Conservation (phyloP, 345 rosid genomes). For the Citrus australasica region DNA sequence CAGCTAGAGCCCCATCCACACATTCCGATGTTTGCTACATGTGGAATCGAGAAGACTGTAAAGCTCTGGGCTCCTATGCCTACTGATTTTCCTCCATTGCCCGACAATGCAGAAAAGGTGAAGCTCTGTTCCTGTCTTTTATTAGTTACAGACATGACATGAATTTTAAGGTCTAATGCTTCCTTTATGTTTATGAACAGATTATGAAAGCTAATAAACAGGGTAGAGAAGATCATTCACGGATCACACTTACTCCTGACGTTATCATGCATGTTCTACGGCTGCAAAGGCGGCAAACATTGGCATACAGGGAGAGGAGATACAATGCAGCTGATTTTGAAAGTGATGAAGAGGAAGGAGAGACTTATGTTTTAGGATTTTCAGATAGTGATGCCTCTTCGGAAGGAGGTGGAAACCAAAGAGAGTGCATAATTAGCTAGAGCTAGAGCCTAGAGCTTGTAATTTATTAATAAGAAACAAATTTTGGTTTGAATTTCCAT, state of each 20-base stretch:
- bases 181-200: constrained; percentile 27
- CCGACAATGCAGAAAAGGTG: constrained; percentile 48
- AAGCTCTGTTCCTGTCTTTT: not conserved
- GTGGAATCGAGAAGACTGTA: constrained; percentile 54
- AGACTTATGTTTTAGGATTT: constrained; percentile 20
- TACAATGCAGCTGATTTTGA: constrained; percentile 33
- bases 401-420: constrained; percentile 21
- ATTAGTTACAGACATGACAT: not conserved
- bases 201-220: constrained; percentile 55
- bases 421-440: constrained; percentile 34
- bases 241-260: constrained; percentile 47
- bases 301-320: constrained; percentile 49
- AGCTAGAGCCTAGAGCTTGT: constrained; percentile 13
- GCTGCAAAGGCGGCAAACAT: constrained; percentile 58
- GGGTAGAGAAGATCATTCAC: constrained; percentile 52
- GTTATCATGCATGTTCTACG: constrained; percentile 65
- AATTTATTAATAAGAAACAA: not conserved
- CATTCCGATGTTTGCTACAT: constrained; percentile 45
- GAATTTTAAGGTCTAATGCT: not conserved
- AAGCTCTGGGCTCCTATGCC: constrained; percentile 56
- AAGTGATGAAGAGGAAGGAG: constrained; percentile 37
- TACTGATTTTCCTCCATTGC: constrained; percentile 29
- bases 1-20: constrained; percentile 56
- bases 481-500: not conserved
- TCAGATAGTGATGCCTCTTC: constrained; percentile 22